These are phyloP conservation scores for Scedosporium boydii DNA, from an alignment of 2,329 filamentous ascomycete species.

Conservation along the genomic window DNA sequence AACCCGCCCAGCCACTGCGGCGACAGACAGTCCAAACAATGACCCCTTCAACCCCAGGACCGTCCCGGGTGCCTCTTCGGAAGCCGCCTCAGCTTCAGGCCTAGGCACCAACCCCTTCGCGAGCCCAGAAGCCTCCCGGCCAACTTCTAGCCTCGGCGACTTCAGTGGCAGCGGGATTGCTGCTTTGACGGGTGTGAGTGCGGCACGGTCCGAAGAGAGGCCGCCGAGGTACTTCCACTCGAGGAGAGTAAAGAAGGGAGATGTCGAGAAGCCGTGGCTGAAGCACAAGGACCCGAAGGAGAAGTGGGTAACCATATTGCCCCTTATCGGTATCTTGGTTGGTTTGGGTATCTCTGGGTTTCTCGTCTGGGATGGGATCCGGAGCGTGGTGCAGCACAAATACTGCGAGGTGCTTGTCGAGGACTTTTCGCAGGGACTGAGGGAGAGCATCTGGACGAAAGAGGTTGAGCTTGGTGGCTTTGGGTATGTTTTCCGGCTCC, in stretches of 20 bases:
- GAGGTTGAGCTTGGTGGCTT: constrained; percentile 68
- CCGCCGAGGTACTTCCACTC: constrained; percentile 61
- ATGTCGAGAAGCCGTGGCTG: constrained; percentile 69
- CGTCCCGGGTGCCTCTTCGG: neutral
- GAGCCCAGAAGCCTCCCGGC: constrained; percentile 34
- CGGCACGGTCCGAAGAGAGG: constrained; percentile 22
- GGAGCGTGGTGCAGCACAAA: constrained; percentile 62
- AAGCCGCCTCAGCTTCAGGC: neutral
- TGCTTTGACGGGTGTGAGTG: constrained; percentile 6
- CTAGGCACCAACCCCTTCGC: constrained; percentile 32
- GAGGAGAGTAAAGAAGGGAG: constrained; percentile 60
- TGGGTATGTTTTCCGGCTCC: constrained; percentile 44
- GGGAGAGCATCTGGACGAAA: constrained; percentile 58
- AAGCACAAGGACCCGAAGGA: constrained; percentile 65
- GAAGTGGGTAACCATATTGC: constrained; percentile 80
- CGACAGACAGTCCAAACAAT: too few relatives aligned
- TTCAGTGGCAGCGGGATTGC: constrained; percentile 26
- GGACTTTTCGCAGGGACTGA: constrained; percentile 49
- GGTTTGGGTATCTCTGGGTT: constrained; percentile 61
- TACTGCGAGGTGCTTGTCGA: constrained; percentile 63
- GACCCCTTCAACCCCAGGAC: too few relatives aligned
- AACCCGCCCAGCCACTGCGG: too few relatives aligned
- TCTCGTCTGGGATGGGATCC: constrained; percentile 65
- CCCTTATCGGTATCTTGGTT: constrained; percentile 58
- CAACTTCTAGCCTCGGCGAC: constrained; percentile 36